Conservation (phyloP, 2,329 filamentous ascomycete genomes). For the Fusarium sp. region DNA sequence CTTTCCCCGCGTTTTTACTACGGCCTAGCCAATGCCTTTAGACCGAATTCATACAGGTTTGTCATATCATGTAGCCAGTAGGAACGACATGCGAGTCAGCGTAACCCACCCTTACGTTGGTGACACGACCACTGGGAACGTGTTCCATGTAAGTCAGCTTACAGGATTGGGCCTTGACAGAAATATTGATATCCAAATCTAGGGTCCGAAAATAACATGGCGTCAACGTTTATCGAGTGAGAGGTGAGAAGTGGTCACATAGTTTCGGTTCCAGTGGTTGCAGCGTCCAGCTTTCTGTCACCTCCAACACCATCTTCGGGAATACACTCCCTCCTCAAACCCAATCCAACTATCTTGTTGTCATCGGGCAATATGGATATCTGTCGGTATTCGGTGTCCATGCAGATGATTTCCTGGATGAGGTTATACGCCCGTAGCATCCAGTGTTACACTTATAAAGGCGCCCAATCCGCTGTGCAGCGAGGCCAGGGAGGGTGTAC, state of each 20-base stretch:
- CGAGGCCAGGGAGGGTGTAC: conserved; percentile 16
- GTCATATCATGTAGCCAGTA: conserved; percentile 7
- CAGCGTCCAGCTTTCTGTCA: neutral
- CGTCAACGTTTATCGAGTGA: neutral
- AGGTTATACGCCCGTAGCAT: conserved; percentile 4
- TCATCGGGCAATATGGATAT: conserved; percentile 19
- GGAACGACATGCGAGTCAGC: neutral
- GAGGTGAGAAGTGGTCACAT: neutral
- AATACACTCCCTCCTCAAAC: neutral
- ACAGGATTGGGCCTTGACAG: neutral
- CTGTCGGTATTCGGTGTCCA: conserved; percentile 30
- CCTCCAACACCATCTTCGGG: neutral
- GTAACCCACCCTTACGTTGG: conserved; percentile 16
- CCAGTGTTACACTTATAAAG: conserved; percentile 1
- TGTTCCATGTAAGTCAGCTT: conserved; percentile 8
- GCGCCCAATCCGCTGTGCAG: conserved; percentile 24
- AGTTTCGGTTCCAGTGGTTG: neutral
- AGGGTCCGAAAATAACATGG: neutral
- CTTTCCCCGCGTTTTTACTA: neutral
- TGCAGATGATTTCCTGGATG: conserved; percentile 21
- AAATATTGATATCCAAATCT: neutral
- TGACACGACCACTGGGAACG: neutral
- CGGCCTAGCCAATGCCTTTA: neutral
- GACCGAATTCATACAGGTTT: neutral
- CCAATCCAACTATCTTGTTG: neutral